Evolutionary conservation across 176 grass and related monocot genomes (phyloP), one percentile per base, ranked within the genome.

Genomic region (Lolium perenne): DNA sequence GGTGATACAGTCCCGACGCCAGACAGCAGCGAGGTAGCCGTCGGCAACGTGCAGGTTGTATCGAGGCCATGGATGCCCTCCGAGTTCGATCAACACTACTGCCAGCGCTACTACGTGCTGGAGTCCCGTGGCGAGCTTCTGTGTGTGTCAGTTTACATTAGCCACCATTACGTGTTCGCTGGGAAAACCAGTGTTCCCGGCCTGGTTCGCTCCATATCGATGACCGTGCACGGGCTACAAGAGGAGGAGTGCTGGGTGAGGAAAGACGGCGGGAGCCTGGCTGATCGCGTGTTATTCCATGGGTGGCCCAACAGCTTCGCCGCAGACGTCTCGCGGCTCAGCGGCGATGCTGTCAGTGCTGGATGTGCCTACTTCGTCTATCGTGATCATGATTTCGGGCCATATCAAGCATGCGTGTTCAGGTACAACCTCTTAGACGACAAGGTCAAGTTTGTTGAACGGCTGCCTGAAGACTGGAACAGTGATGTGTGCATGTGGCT

Each of bases 91-190:
- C 1, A 35, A 1, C 32, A 2, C 32, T 35, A 2, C 32, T 35
- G 32, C 32, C 1, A 1, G 32, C 12, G 16, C 13, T 14, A 54
- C 14, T 54, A 5, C 14, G 13, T 54, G 50, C 50, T 71, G 0
- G 67, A 73, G 70, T 73, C 70, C 41, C 4, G 2, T n/a, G 69
- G 69, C 41, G 69, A 72, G 69, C 69, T 72, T n/a, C 41, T 72
- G 10, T 72, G 41, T 20, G 38, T 45, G 20, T 72, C 20, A 6
- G 2, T 57, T 7, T 7, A 57, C 55, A 8, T n/a, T 7, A 57
- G 48, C 48, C 3, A 35, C 32, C 2, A 50, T 50, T 50, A 57
- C 50, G 18, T 4, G 1, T 54, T 16, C 50, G 4, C 1, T 8
- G 18, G 6, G 15, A 55, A 55, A 16, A 4, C 53, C 6, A 0